A percentile compares a stretch with the other conserved stretches of the same genome.
Evolutionary conservation across 2,329 filamentous ascomycete species (phyloP).

Genomic region (Neofusicoccum umdonicola): DNA sequence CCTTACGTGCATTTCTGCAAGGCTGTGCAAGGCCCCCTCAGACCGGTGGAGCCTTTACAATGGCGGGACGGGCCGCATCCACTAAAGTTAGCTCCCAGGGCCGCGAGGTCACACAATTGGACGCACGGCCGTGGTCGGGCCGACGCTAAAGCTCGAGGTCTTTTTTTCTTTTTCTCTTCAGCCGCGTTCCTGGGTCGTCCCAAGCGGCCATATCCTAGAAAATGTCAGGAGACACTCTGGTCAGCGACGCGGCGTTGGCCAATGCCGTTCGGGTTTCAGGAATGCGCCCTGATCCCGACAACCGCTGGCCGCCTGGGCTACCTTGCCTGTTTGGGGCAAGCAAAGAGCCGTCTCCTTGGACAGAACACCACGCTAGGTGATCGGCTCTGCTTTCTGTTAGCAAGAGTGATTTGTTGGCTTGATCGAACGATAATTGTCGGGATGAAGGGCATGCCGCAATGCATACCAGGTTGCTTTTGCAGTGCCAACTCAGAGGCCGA

Average conservation of each 20-base stretch:
- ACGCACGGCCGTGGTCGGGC: constrained; percentile 1
- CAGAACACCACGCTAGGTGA: neutral
- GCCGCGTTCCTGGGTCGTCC: neutral
- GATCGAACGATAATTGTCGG: constrained; percentile 5
- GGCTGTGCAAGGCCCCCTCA: constrained; percentile 5
- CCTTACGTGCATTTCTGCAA: constrained; percentile 16
- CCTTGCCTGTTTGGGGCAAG: neutral
- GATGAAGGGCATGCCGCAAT: neutral
- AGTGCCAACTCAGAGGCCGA: constrained; percentile 1
- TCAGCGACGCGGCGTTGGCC: neutral
- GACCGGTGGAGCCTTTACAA: neutral
- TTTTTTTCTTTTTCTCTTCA: constrained; percentile 1
- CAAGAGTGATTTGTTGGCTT: neutral
- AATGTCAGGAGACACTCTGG: constrained; percentile 14
- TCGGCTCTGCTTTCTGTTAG: constrained; percentile 5
- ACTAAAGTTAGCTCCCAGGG: neutral
- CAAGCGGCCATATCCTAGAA: constrained; percentile 5
- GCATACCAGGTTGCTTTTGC: constrained; percentile 12
- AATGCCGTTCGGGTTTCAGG: constrained; percentile 7
- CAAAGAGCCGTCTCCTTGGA: neutral
- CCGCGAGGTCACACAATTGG: neutral
- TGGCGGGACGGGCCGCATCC: constrained; percentile 7
- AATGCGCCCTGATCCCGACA: constrained; percentile 3
- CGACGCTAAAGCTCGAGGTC: constrained; percentile 12
- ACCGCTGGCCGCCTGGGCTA: neutral